Evolutionary conservation across 2,329 filamentous ascomycete species (phyloP).

Genomic region (Ascochyta koolunga): DNA sequence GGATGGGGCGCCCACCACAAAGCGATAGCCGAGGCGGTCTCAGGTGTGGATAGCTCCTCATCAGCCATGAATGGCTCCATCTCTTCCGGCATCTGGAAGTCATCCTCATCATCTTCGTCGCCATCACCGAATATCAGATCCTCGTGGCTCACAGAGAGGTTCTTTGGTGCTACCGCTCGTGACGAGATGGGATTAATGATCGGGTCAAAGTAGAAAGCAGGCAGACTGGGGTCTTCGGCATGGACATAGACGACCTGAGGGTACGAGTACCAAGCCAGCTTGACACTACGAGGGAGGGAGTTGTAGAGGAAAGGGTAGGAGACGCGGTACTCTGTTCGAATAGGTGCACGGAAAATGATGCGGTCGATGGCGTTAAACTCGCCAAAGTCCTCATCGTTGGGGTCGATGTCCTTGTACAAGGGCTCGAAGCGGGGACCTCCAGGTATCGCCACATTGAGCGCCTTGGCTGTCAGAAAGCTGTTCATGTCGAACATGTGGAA

Average conservation of each 20-base stretch:
- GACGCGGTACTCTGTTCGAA: conserved; percentile 93
- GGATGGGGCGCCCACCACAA: conserved; percentile 99
- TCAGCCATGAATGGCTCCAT: conserved; percentile 89
- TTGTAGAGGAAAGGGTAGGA: conserved; percentile 97
- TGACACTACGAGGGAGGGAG: conserved; percentile 90
- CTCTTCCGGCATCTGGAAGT: conserved; percentile 80
- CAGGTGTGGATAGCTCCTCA: conserved; percentile 84
- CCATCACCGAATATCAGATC: conserved; percentile 89
- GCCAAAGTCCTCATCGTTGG: conserved; percentile 98
- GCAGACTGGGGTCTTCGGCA: conserved; percentile 85
- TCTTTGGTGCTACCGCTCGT: conserved; percentile 90
- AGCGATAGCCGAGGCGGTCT: conserved; percentile 89
- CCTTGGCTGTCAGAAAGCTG: conserved; percentile 94
- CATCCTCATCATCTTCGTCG: conserved; percentile 80
- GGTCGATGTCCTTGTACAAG: conserved; percentile 97
- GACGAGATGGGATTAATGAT: conserved; percentile 97
- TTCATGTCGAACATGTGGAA: conserved; percentile 97
- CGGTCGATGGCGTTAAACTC: conserved; percentile 99
- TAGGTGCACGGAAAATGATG: conserved; percentile 95
- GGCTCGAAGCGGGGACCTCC: conserved; percentile 96
- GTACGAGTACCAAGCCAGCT: conserved; percentile 90
- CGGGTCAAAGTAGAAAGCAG: conserved; percentile 98
- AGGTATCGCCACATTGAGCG: conserved; percentile 95
- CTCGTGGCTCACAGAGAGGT: conserved; percentile 88
- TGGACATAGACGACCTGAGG: conserved; percentile 91